Evolutionary conservation across 345 rosid species (phyloP).

Genomic region (Xanthoceras sorbifolium): DNA sequence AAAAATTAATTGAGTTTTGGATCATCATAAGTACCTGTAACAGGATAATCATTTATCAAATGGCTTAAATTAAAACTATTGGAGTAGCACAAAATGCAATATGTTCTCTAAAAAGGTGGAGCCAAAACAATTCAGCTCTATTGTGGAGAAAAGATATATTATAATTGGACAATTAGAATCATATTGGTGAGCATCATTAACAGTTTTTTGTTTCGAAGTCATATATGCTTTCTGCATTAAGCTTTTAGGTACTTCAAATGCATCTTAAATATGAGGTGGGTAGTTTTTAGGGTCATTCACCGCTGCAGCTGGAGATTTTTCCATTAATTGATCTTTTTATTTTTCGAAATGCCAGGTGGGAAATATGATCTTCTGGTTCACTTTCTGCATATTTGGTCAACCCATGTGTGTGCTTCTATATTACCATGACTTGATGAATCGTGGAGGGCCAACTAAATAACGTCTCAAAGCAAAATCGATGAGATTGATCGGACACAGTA

Average conservation of each 20-base stretch:
- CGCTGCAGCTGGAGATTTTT: background rate
- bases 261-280: background rate
- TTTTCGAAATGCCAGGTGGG: conserved; percentile 61
- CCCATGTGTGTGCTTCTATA: conserved; percentile 94
- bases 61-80: too few species aligned
- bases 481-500: background rate
- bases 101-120: background rate
- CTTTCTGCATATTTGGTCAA: conserved; percentile 94
- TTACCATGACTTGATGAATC: conserved; percentile 95
- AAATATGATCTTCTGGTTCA: conserved; percentile 93
- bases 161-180: background rate
- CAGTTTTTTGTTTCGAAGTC: too few species aligned
- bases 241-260: background rate
- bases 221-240: too few species aligned
- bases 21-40: too few species aligned
- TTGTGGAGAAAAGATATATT: background rate
- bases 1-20: background rate
- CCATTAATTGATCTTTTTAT: background rate
- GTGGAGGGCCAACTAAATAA: conserved; percentile 43
- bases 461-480: background rate
- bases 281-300: too few species aligned
- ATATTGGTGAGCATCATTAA: too few species aligned
- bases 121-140: background rate
- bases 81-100: background rate
- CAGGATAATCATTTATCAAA: too few species aligned